Conservation (phyloP, 1,284 basidiomycete species). For the Marasmius tenuissimus region DNA sequence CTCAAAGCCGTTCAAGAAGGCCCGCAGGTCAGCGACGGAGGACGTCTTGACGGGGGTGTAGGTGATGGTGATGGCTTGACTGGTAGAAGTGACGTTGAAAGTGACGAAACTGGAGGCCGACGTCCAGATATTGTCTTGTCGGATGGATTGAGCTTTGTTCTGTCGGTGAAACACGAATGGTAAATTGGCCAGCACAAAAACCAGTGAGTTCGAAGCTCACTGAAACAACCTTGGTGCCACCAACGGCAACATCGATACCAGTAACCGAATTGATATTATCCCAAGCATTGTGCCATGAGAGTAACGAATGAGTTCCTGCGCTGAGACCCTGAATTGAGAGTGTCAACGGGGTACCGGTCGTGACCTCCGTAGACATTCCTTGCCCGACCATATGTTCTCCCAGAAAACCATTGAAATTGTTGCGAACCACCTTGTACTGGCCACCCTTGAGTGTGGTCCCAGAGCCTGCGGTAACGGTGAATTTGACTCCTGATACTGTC, state of each 20-base stretch:
- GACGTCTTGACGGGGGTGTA: slow-evolving; percentile 1
- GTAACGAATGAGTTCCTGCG: not conserved
- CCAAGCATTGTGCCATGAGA: not conserved
- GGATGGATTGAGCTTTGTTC: not conserved
- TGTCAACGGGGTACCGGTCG: not conserved
- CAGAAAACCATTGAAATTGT: not conserved
- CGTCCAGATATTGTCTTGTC: slow-evolving; percentile 8
- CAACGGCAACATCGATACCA: not conserved
- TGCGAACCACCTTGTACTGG: not conserved
- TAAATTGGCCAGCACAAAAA: not conserved
- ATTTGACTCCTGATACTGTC: not conserved
- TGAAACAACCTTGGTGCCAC: not conserved
- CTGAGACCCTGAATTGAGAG: not conserved
- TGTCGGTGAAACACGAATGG: not conserved
- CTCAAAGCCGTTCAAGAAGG: slow-evolving; percentile 8
- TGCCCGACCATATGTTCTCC: not conserved
- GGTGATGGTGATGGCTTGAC: not conserved
- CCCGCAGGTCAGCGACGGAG: slow-evolving; percentile 3
- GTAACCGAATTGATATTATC: not conserved
- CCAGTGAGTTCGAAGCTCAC: not conserved
- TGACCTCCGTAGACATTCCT: not conserved
- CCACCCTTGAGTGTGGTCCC: not conserved
- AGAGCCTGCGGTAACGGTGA: not conserved
- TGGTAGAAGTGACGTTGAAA: slow-evolving; percentile 7
- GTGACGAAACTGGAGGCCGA: not conserved